Base-by-base conservation (phyloP, 441 rosid genomes). In the Isatis lusitanica region DNA sequence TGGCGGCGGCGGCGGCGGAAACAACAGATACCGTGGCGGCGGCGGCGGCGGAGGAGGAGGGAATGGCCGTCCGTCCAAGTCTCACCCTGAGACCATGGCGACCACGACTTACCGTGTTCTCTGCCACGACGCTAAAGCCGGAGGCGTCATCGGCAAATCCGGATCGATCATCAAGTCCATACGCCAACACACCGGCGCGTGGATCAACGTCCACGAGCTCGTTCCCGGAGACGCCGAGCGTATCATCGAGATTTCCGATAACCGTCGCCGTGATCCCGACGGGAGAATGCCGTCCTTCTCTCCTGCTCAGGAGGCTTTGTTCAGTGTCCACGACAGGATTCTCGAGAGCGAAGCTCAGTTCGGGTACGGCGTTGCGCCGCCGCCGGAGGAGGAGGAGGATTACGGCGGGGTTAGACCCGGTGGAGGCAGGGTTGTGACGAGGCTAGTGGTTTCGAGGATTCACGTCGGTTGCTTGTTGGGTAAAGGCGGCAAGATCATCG, bases 391-490 rank as follows among this genome's bases (percentile, higher is more conserved):
- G 26, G 91, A 84, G 61, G 97, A 87, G 53, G 97, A 87, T 24
- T 85, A 85, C 64, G 89, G 87, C 12, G 89, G 85, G 33, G 84
- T 61, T 74, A 80, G 86, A 24, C 75, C 80, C 9, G 87, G 88
- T 7, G 86, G 83, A 24, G 87, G 84, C 13, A 82, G 96, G 67
- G 92, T 87, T 63, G 92, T 84, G 30, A 89, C 96, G 24, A 87
- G 98, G 76, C 77, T 94, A 51, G 94, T 94, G 61, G 99, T 94
- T 12, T 92, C 98, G 5, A 88, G 86, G 79, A 78, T 90, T 85
- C 94, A 93, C 72, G 99, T 95, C 3, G 98, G 99, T 30, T 91
- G 92, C 72, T 87, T 95, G 88, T 74, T 95, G 80, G 98, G 99
- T 65, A 93, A 91, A 85, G 96, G 95, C 56, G 99, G 98, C 64